Base-by-base conservation (phyloP, 2,329 filamentous ascomycete species). In the Chaetomium sp. region DNA sequence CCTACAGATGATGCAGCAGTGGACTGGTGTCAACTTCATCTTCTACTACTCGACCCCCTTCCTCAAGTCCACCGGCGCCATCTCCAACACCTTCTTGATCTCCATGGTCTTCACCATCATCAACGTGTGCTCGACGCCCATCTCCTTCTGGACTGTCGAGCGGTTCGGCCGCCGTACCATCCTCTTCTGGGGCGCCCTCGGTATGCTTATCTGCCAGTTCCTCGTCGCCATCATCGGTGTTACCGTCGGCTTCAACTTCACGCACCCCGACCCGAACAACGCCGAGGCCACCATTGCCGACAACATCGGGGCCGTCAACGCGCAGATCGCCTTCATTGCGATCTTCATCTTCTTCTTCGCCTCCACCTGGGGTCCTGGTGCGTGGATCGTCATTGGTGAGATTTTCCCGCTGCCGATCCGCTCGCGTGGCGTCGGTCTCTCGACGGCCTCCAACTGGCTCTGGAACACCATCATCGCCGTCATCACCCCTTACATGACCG, bases 311-410 rank as follows among this genome's bases (percentile, higher is more conserved):
- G 88, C 87, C 38, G 83, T 85, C 72, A 82, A 85, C 71, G 86
- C 90, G 57, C 88, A 93, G 83, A 92, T 96, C 70, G 87, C 91
- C 67, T 95, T 96, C 81, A 95, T 95, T 75, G 90, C 88, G 80
- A 88, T 96, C 81, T 95, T 93, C 84, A 93, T 96, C 83, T 93
- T 92, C 85, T 94, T 90, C 84, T 96, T 96, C 77, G 92, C 92
- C 66, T 88, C 85, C 65, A 96, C 92, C 69, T 96, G 92, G 92
- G 92, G 92, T 60, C 91, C 92, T 7, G 89, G 87, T 57, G 85
- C 90, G 60, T 93, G 90, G 90, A 86, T 90, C 61, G 85, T 96
- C 71, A 93, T 95, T 73, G 92, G 92, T 75, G 92, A 97, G 81
- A 90, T 95, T 78, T 96, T 90, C 86, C 92, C 92, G 64, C 86